Conservation (phyloP, 2,329 filamentous ascomycete species). For the Simplicillium aogashimaense region DNA sequence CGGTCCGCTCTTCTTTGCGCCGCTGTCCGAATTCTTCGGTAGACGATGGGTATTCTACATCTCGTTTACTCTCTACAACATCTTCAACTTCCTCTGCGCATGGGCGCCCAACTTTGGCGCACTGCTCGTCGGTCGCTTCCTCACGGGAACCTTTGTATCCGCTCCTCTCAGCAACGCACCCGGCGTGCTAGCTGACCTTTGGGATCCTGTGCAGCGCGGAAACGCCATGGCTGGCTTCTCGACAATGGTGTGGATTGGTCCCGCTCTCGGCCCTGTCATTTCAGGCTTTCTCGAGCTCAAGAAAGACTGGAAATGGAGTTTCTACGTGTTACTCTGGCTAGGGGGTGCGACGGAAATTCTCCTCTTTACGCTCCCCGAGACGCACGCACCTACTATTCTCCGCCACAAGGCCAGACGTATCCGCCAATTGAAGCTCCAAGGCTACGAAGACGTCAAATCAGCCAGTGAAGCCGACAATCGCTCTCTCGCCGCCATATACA, state of each 20-base stretch:
- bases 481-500: slow-evolving; percentile 33
- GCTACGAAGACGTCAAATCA: slow-evolving; percentile 41
- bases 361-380: slow-evolving; percentile 51
- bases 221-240: slow-evolving; percentile 45
- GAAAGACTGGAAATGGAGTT: slow-evolving; percentile 43
- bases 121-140: slow-evolving; percentile 43
- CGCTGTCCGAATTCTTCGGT: slow-evolving; percentile 47
- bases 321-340: slow-evolving; percentile 36
- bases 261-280: slow-evolving; percentile 42
- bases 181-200: slow-evolving; percentile 43
- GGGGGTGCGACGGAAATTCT: slow-evolving; percentile 26
- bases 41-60: slow-evolving; percentile 42
- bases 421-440: slow-evolving; percentile 33
- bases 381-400: slow-evolving; percentile 39
- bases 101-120: slow-evolving; percentile 43
- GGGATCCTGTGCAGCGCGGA: slow-evolving; percentile 39
- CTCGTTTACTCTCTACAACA: slow-evolving; percentile 35
- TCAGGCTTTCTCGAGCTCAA: slow-evolving; percentile 47
- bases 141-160: slow-evolving; percentile 45
- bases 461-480: slow-evolving; percentile 34
- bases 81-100: slow-evolving; percentile 42
- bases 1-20: slow-evolving; percentile 49
- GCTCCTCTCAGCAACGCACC: slow-evolving; percentile 37
- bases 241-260: slow-evolving; percentile 43
- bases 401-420: slow-evolving; percentile 43